Evolutionary conservation across 2,329 filamentous ascomycete genomes (phyloP), one percentile per base, ranked within the genome.

Genomic region (Coccinonectria pachysandricola): DNA sequence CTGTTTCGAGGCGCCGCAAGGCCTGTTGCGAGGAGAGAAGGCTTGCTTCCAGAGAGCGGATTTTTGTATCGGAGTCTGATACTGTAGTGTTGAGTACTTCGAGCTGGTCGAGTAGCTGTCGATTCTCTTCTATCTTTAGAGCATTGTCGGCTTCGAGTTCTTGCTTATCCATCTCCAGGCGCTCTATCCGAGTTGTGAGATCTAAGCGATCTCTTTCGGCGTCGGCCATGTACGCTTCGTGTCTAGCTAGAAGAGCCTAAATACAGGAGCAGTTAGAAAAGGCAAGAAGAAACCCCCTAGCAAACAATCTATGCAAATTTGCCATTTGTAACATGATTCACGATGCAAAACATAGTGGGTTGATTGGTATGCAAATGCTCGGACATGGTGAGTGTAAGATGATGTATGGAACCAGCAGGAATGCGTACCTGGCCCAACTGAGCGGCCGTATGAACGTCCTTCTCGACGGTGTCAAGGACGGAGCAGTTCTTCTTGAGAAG

Each of bases 201-300:
- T 78, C 72, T 35, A 67, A 62, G 34, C 87, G 81, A 52, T 95
- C 86, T 43, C 76, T 75, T 62, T 94, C 86, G 33, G 87, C 85
- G 54, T 94, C 85, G 42, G 79, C 79, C 68, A 95, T 88, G 57
- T 93, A 95, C 33, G 82, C 76, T 64, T 96, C 87, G 70, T 98
- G 87, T 46, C 88, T 80, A 39, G 80, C 75, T 21, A 98, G 74
- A 30, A 98, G 68, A 34, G 86, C 86, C 91, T 96, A 76, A 32
- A 79, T 57, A 28, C 16, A 57, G 22, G 23, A 36, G 74, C 81
- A 27, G 75, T 92, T 59, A 92, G 80, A 60, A 68, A n/a, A n/a
- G n/a, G n/a, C n/a, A n/a, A n/a, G n/a, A n/a, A n/a, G n/a, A n/a
- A n/a, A n/a, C n/a, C n/a, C n/a, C n/a, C n/a, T n/a, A n/a, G n/a